A percentile compares a stretch with the other conserved stretches of the same genome.
phyloP scores from a whole-genome alignment of 805 yeast genomes.

The Monosporozyma unispora region DNA sequence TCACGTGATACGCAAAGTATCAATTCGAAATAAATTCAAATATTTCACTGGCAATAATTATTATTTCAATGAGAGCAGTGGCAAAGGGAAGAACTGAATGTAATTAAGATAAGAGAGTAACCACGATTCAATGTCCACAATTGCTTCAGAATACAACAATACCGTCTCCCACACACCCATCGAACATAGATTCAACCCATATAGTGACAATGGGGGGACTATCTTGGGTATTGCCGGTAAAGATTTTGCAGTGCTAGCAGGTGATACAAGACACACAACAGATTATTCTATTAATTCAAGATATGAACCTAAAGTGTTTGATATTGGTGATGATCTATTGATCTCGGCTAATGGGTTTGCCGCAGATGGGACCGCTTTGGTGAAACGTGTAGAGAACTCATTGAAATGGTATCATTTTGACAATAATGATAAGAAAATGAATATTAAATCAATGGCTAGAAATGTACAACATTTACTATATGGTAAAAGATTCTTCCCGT shows the following conservation, averaged over 20 bases:
- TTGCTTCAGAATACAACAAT: conserved; percentile 50
- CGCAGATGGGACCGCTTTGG: conserved; percentile 85
- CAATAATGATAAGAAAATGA: conserved; percentile 60
- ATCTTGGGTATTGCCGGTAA: conserved; percentile 96
- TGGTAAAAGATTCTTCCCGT: conserved; percentile 93
- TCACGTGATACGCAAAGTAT: no score
- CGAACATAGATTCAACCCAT: conserved; percentile 88
- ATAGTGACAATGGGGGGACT: conserved; percentile 94
- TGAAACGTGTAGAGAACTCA: conserved; percentile 55
- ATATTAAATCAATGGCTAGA: conserved; percentile 73
- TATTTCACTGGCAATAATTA: no score
- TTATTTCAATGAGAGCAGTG: neutral
- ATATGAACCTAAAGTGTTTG: conserved; percentile 80
- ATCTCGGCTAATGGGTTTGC: conserved; percentile 94
- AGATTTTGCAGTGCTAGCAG: conserved; percentile 94
- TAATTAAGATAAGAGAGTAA: neutral
- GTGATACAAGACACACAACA: conserved; percentile 94
- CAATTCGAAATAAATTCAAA: no score
- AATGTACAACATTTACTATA: conserved; percentile 82
- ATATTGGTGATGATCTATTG: conserved; percentile 78
- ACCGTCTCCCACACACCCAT: conserved; percentile 48
- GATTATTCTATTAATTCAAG: conserved; percentile 93
- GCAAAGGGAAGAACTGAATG: neutral
- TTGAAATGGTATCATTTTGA: conserved; percentile 90
- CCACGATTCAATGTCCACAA: conserved; percentile 28